These are phyloP conservation scores for Hibiscus syriacus DNA, from an alignment of 345 rosid species.

Conservation along the genomic window DNA sequence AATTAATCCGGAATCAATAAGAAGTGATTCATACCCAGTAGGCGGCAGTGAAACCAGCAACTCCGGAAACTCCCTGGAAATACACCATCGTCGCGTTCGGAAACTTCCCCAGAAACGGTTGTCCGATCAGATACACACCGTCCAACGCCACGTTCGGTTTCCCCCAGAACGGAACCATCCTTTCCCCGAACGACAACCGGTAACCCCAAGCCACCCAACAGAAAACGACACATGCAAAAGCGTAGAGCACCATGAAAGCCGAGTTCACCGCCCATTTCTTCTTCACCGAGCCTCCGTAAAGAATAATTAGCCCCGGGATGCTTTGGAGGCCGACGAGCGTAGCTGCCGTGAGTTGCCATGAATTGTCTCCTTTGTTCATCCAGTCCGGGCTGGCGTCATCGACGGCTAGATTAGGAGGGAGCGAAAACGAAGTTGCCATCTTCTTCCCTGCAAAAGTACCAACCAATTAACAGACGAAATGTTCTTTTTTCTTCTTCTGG, in stretches of 20 bases:
- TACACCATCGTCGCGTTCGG: constrained; percentile 35
- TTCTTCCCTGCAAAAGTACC: background rate
- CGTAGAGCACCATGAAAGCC: constrained; percentile 45
- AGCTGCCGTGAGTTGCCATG: constrained; percentile 40
- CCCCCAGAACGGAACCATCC: constrained; percentile 21
- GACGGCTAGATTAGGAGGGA: background rate
- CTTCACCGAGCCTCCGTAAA: constrained; percentile 34
- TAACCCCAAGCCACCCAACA: constrained; percentile 42
- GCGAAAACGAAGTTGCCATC: background rate
- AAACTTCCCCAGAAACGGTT: constrained; percentile 12
- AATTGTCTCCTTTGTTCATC: constrained; percentile 44
- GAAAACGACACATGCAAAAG: constrained; percentile 31
- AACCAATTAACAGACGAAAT: background rate
- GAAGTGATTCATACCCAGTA: constrained; percentile 21
- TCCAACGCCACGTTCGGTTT: constrained; percentile 20
- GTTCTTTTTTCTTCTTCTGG: background rate
- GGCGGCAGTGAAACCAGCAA: constrained; percentile 34
- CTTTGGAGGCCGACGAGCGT: constrained; percentile 37
- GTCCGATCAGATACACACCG: constrained; percentile 19
- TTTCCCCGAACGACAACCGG: constrained; percentile 27
- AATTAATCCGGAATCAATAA: background rate
- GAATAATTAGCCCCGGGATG: constrained; percentile 36
- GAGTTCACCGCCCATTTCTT: constrained; percentile 41
- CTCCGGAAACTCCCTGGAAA: constrained; percentile 36
- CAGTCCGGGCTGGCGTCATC: constrained; percentile 28